These are phyloP conservation scores for Podaxis rugospora DNA, from an alignment of 768 basidiomycete genomes.

Conservation along the genomic window DNA sequence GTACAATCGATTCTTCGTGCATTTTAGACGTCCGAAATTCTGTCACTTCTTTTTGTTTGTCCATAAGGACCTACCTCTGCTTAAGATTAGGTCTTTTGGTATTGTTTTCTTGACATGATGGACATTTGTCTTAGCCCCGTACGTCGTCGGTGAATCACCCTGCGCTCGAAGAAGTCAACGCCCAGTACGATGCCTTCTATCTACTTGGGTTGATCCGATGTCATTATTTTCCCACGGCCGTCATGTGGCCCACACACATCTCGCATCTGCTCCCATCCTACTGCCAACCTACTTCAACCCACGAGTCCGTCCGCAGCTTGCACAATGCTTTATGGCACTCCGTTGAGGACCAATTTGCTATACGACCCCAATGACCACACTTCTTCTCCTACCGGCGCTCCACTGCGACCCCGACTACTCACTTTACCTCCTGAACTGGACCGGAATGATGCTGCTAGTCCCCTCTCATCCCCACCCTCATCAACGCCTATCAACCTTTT, in stretches of 20 bases:
- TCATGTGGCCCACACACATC: conserved; percentile 1
- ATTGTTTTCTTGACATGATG: not conserved
- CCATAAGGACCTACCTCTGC: not conserved
- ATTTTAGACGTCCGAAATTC: not conserved
- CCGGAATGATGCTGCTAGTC: not conserved
- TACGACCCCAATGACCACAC: not conserved
- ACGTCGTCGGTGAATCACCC: not conserved
- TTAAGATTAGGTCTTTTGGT: not conserved
- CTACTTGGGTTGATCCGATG: conserved; percentile 1
- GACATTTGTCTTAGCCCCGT: not conserved
- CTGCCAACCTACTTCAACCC: not conserved
- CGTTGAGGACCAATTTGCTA: not conserved
- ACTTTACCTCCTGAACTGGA: not conserved
- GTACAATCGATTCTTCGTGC: too few relatives aligned
- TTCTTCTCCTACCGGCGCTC: not conserved
- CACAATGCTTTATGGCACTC: not conserved
- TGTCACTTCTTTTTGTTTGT: not conserved
- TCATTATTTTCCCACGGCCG: not conserved
- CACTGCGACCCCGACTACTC: not conserved
- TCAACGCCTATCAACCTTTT: conserved; percentile 27
- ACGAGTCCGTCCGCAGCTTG: not conserved
- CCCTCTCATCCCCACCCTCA: conserved; percentile 7
- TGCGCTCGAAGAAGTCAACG: not conserved
- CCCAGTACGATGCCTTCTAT: not conserved
- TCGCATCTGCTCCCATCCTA: not conserved